phyloP scores from a whole-genome alignment of 2,329 filamentous ascomycete species.

The Dactylellina parvicollis region DNA sequence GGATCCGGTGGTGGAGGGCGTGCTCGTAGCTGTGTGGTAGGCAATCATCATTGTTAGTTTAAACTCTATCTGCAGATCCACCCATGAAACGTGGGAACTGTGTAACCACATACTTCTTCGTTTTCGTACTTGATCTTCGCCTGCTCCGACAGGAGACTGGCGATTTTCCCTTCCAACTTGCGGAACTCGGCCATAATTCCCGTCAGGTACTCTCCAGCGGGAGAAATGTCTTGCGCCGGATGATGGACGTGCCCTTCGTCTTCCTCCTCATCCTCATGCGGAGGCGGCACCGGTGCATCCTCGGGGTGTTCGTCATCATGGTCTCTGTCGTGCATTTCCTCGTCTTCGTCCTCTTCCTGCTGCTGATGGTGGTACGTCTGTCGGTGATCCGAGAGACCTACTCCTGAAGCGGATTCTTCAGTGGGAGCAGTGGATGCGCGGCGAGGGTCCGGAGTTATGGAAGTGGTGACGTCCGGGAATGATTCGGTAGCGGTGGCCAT shows the following conservation, averaged over 20 bases:
- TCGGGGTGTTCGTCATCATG: slow-evolving; percentile 29
- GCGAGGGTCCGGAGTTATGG: slow-evolving; percentile 37
- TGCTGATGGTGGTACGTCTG: slow-evolving; percentile 23
- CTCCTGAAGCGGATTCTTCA: slow-evolving; percentile 48
- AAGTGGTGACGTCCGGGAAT: slow-evolving; percentile 41
- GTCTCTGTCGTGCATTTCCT: slow-evolving; percentile 49
- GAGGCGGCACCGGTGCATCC: slow-evolving; percentile 9
- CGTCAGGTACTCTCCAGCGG: slow-evolving; percentile 45
- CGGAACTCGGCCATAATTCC: slow-evolving; percentile 52
- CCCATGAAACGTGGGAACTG: neutral
- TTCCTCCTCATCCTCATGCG: slow-evolving; percentile 2
- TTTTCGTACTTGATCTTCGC: slow-evolving; percentile 52
- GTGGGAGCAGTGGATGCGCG: slow-evolving; percentile 50
- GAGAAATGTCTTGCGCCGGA: slow-evolving; percentile 7
- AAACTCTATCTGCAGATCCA: too few relatives aligned
- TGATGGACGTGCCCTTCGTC: neutral
- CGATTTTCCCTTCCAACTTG: slow-evolving; percentile 50
- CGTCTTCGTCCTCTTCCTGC: slow-evolving; percentile 42
- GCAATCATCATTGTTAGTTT: too few relatives aligned
- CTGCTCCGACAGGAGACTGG: slow-evolving; percentile 40
- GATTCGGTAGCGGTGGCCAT: slow-evolving; percentile 52
- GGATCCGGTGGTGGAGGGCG: slow-evolving; percentile 44
- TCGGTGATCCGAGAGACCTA: slow-evolving; percentile 37
- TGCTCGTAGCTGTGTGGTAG: slow-evolving; percentile 35
- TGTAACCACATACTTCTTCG: slow-evolving; percentile 47